A percentile compares a stretch with the other conserved stretches of the same genome.
phyloP scores from a whole-genome alignment of 768 basidiomycete species.

The Omphalotus guepiniiformis region DNA sequence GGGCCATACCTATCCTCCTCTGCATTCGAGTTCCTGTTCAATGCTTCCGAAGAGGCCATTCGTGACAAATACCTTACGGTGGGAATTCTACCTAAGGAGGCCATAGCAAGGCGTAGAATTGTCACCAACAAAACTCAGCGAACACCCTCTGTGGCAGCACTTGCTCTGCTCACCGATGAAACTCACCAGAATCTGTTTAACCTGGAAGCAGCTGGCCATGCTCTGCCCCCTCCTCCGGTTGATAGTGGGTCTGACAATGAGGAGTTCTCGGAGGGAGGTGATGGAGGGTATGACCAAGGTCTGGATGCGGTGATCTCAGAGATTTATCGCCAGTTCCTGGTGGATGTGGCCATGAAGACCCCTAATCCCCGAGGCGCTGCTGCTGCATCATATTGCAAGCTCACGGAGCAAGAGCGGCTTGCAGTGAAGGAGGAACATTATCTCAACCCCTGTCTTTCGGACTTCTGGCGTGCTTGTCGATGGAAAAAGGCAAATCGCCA shows the following conservation, averaged over 20 bases:
- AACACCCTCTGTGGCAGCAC: too few relatives aligned
- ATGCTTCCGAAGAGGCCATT: neutral
- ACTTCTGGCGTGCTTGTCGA: neutral
- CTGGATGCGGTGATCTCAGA: neutral
- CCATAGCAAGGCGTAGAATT: neutral
- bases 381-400: neutral
- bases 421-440: neutral
- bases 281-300: too few relatives aligned
- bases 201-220: neutral
- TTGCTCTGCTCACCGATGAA: too few relatives aligned
- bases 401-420: neutral
- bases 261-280: too few relatives aligned
- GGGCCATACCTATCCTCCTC: neutral
- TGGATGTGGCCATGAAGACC: neutral
- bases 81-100: neutral
- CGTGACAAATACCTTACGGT: neutral
- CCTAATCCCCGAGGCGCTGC: neutral
- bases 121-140: too few relatives aligned
- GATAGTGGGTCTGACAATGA: conserved; percentile 7
- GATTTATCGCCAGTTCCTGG: conserved; percentile 1
- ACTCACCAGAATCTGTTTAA: too few relatives aligned
- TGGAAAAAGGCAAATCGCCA: neutral
- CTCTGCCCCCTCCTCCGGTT: neutral
- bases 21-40: neutral
- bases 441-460: neutral